These are phyloP conservation scores for Exophiala sideris DNA, from an alignment of 2,329 filamentous ascomycete species.

Conservation along the genomic window DNA sequence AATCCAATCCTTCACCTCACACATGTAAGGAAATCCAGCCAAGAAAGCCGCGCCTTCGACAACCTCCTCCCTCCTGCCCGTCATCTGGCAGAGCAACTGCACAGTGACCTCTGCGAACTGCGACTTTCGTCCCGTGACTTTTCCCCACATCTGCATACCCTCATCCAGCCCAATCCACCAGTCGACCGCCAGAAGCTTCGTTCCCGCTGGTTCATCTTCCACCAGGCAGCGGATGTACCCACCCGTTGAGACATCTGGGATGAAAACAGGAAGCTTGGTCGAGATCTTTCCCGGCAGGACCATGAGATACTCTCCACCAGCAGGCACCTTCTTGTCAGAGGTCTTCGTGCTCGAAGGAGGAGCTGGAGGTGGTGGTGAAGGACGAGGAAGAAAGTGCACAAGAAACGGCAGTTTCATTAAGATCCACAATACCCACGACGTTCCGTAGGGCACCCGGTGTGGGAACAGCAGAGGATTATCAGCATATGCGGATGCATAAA, in stretches of 20 bases:
- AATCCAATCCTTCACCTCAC: conserved; percentile 11
- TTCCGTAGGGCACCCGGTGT: conserved; percentile 7
- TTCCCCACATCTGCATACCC: conserved; percentile 9
- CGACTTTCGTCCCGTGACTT: conserved; percentile 1
- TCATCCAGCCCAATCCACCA: conserved; percentile 10
- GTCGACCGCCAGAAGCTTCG: conserved; percentile 12
- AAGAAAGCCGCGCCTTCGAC: conserved; percentile 8
- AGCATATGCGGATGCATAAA: conserved; percentile 6
- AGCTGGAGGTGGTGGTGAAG: background rate
- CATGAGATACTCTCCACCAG: conserved; percentile 9
- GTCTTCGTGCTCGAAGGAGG: background rate
- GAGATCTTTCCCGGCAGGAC: conserved; percentile 3
- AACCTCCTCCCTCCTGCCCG: conserved; percentile 9
- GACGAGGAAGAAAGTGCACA: conserved; percentile 4
- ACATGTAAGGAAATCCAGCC: conserved; percentile 12
- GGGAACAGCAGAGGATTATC: conserved; percentile 11
- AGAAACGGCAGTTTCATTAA: conserved; percentile 7
- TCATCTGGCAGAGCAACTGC: conserved; percentile 6
- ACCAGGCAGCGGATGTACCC: conserved; percentile 11
- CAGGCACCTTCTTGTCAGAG: conserved; percentile 1
- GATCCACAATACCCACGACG: conserved; percentile 8
- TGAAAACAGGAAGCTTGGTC: conserved; percentile 7
- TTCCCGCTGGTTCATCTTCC: conserved; percentile 8
- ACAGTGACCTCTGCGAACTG: conserved; percentile 2
- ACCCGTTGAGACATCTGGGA: conserved; percentile 8